A percentile compares a stretch with the other conserved stretches of the same genome.
phyloP scores from a whole-genome alignment of 2,329 filamentous ascomycete genomes.

The Cyphellophora europaea region DNA sequence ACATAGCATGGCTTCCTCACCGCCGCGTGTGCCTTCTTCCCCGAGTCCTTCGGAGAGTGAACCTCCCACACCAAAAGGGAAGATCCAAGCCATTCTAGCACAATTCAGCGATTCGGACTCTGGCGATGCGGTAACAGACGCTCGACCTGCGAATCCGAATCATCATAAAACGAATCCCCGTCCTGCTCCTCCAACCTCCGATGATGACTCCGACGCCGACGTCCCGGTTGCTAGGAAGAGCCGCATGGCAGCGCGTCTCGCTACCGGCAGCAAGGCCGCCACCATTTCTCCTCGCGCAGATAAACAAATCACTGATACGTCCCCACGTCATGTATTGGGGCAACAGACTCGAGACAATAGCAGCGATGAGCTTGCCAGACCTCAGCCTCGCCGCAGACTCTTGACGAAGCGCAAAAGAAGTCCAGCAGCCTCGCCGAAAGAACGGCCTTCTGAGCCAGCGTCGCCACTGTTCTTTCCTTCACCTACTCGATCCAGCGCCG shows the following conservation, averaged over 20 bases:
- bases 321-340: background rate
- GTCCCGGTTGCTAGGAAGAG: constrained; percentile 46
- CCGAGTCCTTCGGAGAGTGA: constrained; percentile 1
- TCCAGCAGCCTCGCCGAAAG: constrained; percentile 22
- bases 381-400: constrained; percentile 17
- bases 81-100: constrained; percentile 41
- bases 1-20: background rate
- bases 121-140: constrained; percentile 25
- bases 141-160: background rate
- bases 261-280: constrained; percentile 7
- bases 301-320: background rate
- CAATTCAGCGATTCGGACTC: constrained; percentile 38
- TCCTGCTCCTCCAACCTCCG: too few species aligned
- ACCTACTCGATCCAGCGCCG: constrained; percentile 21
- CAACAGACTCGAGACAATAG: constrained; percentile 4
- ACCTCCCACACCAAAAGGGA: constrained; percentile 27
- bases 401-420: constrained; percentile 22
- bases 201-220: constrained; percentile 34
- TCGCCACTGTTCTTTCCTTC: constrained; percentile 38
- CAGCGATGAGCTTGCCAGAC: too few species aligned
- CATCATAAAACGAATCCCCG: too few species aligned
- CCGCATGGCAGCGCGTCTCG: constrained; percentile 48
- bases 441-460: constrained; percentile 8
- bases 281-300: background rate
- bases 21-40: constrained; percentile 1